Conservation (phyloP, 2,329 filamentous ascomycete species). For the Alternaria arborescens region DNA sequence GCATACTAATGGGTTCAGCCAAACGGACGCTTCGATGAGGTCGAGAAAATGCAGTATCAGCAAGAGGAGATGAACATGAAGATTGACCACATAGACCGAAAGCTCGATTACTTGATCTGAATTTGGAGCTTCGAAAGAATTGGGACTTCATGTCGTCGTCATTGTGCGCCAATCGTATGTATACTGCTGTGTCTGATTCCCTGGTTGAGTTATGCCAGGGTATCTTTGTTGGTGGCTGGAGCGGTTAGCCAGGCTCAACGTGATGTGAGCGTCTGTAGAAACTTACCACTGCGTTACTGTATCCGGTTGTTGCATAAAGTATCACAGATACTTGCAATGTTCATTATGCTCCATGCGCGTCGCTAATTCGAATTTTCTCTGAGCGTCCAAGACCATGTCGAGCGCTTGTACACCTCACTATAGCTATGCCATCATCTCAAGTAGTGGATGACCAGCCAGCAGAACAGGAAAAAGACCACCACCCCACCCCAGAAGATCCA, state of each 20-base stretch:
- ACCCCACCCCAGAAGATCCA: constrained; percentile 96
- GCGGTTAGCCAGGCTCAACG: not conserved
- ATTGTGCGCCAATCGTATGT: not conserved
- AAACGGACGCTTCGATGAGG: not conserved
- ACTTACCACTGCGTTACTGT: not conserved
- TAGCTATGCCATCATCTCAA: constrained; percentile 60
- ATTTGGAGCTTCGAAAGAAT: not conserved
- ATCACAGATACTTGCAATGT: not conserved
- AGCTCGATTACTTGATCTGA: constrained; percentile 4
- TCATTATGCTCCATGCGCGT: not conserved
- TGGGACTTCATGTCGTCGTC: too few relatives aligned
- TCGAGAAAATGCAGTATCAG: constrained; percentile 7
- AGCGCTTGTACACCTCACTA: not conserved
- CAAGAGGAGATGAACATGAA: constrained; percentile 8
- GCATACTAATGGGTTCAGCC: not conserved
- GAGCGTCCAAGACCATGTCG: not conserved
- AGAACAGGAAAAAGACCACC: constrained; percentile 86
- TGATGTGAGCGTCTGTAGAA: not conserved
- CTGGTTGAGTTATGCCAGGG: not conserved
- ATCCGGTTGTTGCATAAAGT: not conserved
- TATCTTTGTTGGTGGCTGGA: not conserved
- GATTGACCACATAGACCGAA: constrained; percentile 5
- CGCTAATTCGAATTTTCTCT: not conserved
- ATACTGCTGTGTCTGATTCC: not conserved
- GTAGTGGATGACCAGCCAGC: constrained; percentile 88